These are phyloP conservation scores for Pythium pyrilobum DNA, from an alignment of 352 stramenopile species.

Conservation along the genomic window DNA sequence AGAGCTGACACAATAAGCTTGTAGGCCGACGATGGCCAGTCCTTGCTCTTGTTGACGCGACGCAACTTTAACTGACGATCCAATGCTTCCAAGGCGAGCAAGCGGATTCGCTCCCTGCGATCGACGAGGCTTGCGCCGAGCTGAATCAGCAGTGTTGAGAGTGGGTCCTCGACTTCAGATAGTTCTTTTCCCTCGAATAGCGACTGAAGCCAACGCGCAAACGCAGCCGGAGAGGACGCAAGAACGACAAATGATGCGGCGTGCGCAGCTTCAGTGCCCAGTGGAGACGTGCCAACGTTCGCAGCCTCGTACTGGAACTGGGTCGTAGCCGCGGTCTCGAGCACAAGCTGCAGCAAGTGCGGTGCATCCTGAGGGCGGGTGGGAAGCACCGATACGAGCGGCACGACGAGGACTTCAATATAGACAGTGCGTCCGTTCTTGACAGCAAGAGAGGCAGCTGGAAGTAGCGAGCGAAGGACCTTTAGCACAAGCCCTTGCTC, in stretches of 20 bases:
- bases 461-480: conserved; percentile 26
- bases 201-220: conserved; percentile 29
- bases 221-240: conserved; percentile 15
- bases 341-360: conserved; percentile 34
- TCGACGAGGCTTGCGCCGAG: conserved; percentile 16
- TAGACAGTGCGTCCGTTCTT: conserved; percentile 30
- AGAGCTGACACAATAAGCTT: conserved; percentile 59
- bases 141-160: conserved; percentile 1
- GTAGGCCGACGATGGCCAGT: conserved; percentile 24
- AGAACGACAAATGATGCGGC: conserved; percentile 29
- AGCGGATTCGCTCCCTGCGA: conserved; percentile 2
- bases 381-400: conserved; percentile 42
- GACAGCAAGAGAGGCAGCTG: conserved; percentile 4
- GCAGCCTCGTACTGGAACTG: neutral
- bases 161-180: neutral
- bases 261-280: conserved; percentile 20
- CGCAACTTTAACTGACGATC: conserved; percentile 27
- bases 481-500: conserved; percentile 46
- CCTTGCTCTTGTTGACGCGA: conserved; percentile 11
- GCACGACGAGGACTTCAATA: conserved; percentile 52
- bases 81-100: conserved; percentile 20
- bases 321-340: conserved; percentile 22
- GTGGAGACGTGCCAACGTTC: neutral
- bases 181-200: conserved; percentile 24
- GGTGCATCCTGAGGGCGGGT: conserved; percentile 23